phyloP scores from a whole-genome alignment of 306 rosid genomes.

The Erythrophleum fordii region DNA sequence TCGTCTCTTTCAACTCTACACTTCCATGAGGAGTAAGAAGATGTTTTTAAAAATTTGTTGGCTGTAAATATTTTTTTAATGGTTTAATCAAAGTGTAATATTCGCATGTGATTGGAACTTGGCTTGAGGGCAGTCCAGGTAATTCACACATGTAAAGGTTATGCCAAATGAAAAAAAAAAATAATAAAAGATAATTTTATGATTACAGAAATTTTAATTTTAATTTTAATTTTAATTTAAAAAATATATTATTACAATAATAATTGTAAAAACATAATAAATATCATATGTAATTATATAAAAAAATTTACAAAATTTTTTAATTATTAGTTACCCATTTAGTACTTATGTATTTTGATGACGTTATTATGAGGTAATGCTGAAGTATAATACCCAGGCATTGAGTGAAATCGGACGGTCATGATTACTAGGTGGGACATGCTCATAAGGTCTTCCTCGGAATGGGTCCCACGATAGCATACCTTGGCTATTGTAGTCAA shows the following conservation, averaged over 20 bases:
- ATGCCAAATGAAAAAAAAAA: too few relatives aligned
- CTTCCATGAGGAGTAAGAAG: not conserved
- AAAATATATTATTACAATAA: too few relatives aligned
- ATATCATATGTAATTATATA: too few relatives aligned
- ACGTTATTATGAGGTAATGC: slow-evolving; percentile 44
- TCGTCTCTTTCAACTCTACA: not conserved
- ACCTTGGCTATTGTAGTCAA: slow-evolving; percentile 28
- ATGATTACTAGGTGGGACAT: not conserved
- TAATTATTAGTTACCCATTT: not conserved
- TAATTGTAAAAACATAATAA: too few relatives aligned
- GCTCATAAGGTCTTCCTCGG: not conserved
- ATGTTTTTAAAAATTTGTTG: too few relatives aligned
- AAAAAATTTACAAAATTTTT: too few relatives aligned
- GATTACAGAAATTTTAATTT: too few relatives aligned
- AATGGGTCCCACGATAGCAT: slow-evolving; percentile 36
- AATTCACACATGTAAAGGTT: not conserved
- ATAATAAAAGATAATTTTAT: too few relatives aligned
- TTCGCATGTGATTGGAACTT: not conserved
- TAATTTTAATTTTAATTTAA: too few relatives aligned
- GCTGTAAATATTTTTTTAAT: too few relatives aligned
- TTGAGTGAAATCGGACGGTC: not conserved
- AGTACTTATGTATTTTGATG: slow-evolving; percentile 14
- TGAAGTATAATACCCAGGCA: slow-evolving; percentile 30
- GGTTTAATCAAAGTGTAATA: not conserved
- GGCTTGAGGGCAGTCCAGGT: not conserved